Conservation (phyloP, 768 basidiomycete species). For the Amanita molliuscula region DNA sequence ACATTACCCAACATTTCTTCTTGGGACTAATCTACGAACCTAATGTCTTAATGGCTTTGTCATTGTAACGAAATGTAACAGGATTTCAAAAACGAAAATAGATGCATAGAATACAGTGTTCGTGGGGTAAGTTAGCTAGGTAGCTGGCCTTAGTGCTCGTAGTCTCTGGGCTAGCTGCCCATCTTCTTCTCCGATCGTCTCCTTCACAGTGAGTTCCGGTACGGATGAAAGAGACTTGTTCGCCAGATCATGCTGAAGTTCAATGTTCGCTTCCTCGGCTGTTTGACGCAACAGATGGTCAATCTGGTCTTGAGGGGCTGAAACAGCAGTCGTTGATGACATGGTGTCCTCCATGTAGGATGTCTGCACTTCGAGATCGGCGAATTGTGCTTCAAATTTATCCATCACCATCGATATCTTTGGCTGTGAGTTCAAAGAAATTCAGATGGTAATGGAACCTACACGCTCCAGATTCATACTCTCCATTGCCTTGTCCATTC, state of each 20-base stretch:
- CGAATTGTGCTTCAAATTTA: conserved; percentile 94
- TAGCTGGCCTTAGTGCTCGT: conserved; percentile 75
- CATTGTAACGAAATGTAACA: conserved; percentile 5
- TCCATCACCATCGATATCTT: conserved; percentile 99
- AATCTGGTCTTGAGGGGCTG: conserved; percentile 96
- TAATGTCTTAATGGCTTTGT: conserved; percentile 1
- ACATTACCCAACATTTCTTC: neutral
- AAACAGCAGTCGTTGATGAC: conserved; percentile 83
- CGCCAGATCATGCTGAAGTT: conserved; percentile 85
- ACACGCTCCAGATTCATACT: conserved; percentile 98
- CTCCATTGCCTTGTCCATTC: conserved; percentile 99
- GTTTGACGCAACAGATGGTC: conserved; percentile 87
- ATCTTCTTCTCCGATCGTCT: conserved; percentile 66
- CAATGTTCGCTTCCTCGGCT: conserved; percentile 95
- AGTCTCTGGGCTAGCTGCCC: conserved; percentile 75
- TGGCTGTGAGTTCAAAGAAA: neutral
- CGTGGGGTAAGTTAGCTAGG: neutral
- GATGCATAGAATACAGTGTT: neutral
- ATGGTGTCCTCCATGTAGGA: conserved; percentile 98
- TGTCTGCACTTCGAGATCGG: conserved; percentile 96
- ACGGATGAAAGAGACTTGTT: conserved; percentile 49
- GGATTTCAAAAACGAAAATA: neutral
- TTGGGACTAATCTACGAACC: neutral
- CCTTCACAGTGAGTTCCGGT: conserved; percentile 42
- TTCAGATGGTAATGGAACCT: conserved; percentile 16